Percentiles rank a stretch among this genome's conserved stretches.
phyloP scores from a whole-genome alignment of 352 stramenopile genomes.

The Phytopythium kandeliae region DNA sequence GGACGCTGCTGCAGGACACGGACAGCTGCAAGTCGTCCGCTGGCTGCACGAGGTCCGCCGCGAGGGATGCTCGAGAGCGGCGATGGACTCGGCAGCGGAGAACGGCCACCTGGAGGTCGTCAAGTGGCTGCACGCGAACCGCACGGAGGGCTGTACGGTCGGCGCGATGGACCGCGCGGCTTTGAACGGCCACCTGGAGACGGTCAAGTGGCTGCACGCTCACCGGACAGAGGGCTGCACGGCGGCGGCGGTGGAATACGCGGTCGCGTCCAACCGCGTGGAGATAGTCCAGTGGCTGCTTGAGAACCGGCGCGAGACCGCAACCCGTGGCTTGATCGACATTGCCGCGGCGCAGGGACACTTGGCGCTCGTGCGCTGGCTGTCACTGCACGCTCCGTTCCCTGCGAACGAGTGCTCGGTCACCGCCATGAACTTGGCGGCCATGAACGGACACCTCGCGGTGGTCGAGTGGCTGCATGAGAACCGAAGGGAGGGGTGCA shows the following conservation, averaged over 20 bases:
- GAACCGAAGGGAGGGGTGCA: too few relatives aligned
- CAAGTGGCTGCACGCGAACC: constrained; percentile 3
- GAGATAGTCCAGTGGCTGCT: background rate
- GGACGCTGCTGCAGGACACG: background rate
- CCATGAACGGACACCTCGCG: too few relatives aligned
- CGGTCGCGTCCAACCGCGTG: too few relatives aligned
- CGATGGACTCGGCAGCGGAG: background rate
- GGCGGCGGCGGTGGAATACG: too few relatives aligned
- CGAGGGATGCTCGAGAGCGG: background rate
- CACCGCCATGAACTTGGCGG: too few relatives aligned
- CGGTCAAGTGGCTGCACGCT: too few relatives aligned
- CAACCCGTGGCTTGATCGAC: background rate
- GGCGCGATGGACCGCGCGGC: background rate
- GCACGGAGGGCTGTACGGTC: background rate
- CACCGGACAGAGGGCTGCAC: too few relatives aligned
- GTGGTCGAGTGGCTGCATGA: too few relatives aligned
- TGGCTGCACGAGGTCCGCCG: background rate
- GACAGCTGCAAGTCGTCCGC: background rate
- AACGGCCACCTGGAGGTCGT: constrained; percentile 3
- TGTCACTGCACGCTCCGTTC: background rate
- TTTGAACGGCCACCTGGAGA: too few relatives aligned
- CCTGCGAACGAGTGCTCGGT: background rate
- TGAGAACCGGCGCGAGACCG: background rate
- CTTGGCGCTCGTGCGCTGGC: background rate
- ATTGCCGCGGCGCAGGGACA: background rate